Conservation (phyloP, 805 yeast species). For the Clavispora asparagi region DNA sequence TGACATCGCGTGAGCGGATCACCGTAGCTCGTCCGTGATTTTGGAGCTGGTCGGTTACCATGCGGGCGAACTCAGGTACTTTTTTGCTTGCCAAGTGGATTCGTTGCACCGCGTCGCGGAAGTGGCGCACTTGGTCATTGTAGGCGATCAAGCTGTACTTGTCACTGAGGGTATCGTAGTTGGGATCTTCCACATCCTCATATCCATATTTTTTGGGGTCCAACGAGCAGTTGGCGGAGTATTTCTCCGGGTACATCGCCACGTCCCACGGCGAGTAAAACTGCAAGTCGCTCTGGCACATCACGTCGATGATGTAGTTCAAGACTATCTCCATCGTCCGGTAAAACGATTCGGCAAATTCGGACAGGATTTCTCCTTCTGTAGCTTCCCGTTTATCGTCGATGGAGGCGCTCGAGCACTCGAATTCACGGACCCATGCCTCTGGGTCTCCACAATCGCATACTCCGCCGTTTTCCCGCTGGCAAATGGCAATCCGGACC, state of each 20-base stretch:
- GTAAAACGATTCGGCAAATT: constrained; percentile 32
- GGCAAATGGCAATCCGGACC: constrained; percentile 57
- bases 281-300: constrained; percentile 44
- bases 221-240: constrained; percentile 28
- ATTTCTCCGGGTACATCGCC: constrained; percentile 18
- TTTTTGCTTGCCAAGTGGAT: constrained; percentile 62
- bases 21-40: constrained; percentile 66
- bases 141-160: constrained; percentile 57
- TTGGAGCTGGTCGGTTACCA: constrained; percentile 65
- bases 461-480: constrained; percentile 69
- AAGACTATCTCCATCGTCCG: constrained; percentile 43
- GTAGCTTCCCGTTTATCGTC: constrained; percentile 12
- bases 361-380: constrained; percentile 37
- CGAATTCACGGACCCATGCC: constrained; percentile 59
- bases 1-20: constrained; percentile 48
- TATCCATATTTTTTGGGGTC: constrained; percentile 41
- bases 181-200: constrained; percentile 31
- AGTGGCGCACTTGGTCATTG: constrained; percentile 77
- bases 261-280: constrained; percentile 24
- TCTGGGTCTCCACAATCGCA: constrained; percentile 90
- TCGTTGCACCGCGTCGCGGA: constrained; percentile 64
- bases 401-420: constrained; percentile 31
- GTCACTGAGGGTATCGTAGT: constrained; percentile 32
- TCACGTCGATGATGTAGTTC: constrained; percentile 60
- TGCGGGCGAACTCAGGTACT: constrained; percentile 58